Base-by-base conservation (phyloP, 192 early-diverging fungal species). In the Linnemannia elongata region DNA sequence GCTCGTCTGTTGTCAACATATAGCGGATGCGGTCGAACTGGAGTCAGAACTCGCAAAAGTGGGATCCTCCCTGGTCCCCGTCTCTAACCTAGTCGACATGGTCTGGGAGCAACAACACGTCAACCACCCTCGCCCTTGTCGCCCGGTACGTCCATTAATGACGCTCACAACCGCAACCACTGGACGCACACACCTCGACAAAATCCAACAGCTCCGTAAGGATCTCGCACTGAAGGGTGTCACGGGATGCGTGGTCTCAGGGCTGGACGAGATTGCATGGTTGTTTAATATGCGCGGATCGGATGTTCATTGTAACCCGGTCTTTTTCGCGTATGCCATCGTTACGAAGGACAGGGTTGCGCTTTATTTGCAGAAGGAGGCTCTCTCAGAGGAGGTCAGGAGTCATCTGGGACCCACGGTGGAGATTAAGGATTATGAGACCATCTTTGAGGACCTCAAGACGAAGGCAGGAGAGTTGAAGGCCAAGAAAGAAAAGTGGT, bases 221-320 rank as follows among this genome's bases (percentile, higher is more conserved):
- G 84, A 90, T 52, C 88, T 97, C 27, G 85, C 85, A 30, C 90
- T 94, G 72, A 90, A 92, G 72, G 90, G 89, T 13, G 88, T 85
- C 2, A 92, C 92, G 76, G 98, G 96, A 38, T 92, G 95, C 74
- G 93, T 97, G 1, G 92, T 98, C 1, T 94, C 97, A 0, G 97
- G 94, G 6, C 90, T 99, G 76, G 98, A 99, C 83, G 98, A 99
- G 88, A 93, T 99, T 77, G 96, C 97, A 15, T 99, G 98, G 98
- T 89, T 99, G 44, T 97, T 97, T 85, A 99, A 99, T 82, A 90
- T 99, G 72, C 95, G 98, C 72, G 98, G 98, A n/a, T 95, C 94
- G 44, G 98, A 99, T 82, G 96, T 99, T 75, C 91, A 92, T 55
- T 99, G 94, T 90, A 99, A 99, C 83, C 98, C 98, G 0, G 98